Conservation (phyloP, 2,329 filamentous ascomycete species). For the Botrytis pseudocinerea region DNA sequence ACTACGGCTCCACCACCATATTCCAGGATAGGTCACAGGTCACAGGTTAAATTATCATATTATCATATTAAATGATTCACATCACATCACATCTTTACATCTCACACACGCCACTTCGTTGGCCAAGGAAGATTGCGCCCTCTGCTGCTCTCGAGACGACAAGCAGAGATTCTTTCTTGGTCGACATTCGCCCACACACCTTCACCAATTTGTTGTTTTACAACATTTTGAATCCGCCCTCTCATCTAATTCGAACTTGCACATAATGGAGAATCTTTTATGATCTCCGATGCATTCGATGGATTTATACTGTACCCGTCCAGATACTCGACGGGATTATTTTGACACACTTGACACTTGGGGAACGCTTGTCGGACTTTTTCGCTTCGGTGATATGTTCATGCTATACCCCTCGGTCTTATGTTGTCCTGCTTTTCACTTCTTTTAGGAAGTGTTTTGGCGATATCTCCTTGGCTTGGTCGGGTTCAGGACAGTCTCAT, state of each 20-base stretch:
- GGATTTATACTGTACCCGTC: slow-evolving; percentile 10
- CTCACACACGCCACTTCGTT: slow-evolving; percentile 6
- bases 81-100: background rate
- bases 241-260: background rate
- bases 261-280: slow-evolving; percentile 15
- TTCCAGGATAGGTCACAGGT: slow-evolving; percentile 20
- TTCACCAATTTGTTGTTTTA: slow-evolving; percentile 6
- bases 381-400: background rate
- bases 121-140: slow-evolving; percentile 15
- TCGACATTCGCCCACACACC: slow-evolving; percentile 8
- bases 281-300: slow-evolving; percentile 14
- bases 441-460: background rate
- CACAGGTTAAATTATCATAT: slow-evolving; percentile 18
- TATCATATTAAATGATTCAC: background rate
- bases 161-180: slow-evolving; percentile 13
- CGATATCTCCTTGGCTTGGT: slow-evolving; percentile 10
- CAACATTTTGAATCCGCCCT: background rate
- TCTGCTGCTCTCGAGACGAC: slow-evolving; percentile 21
- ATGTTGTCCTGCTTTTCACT: slow-evolving; percentile 1
- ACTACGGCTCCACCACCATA: slow-evolving; percentile 4
- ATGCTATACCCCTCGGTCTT: slow-evolving; percentile 2
- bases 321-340: slow-evolving; percentile 12
- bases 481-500: slow-evolving; percentile 4
- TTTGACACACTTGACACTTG: background rate
- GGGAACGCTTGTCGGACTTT: background rate